These are phyloP conservation scores for Prunella vulgaris DNA, from an alignment of 257 asterid genomes.

Conservation along the genomic window DNA sequence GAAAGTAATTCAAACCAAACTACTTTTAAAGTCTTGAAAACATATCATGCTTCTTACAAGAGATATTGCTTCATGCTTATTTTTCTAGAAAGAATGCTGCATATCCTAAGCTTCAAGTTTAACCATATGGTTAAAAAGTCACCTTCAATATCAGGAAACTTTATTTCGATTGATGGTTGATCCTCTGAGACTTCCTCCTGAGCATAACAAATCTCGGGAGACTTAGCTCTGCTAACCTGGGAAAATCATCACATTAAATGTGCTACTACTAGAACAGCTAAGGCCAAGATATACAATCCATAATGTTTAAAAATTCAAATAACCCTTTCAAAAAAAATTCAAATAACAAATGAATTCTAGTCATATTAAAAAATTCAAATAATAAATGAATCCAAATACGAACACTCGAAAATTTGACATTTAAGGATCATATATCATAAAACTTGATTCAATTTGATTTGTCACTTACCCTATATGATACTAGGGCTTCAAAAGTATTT, in stretches of 20 bases:
- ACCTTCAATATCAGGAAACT: slow-evolving; percentile 45
- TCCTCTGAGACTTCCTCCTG: slow-evolving; percentile 37
- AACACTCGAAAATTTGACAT: neutral
- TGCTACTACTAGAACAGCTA: neutral
- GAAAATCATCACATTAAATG: slow-evolving; percentile 11
- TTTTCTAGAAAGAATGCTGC: neutral
- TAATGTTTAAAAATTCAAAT: too few relatives aligned
- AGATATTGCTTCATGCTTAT: neutral
- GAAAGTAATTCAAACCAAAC: neutral
- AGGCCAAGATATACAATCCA: neutral
- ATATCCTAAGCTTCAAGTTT: neutral
- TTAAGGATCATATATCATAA: neutral
- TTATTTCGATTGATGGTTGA: slow-evolving; percentile 28
- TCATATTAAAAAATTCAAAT: neutral
- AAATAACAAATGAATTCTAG: neutral
- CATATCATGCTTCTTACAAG: neutral
- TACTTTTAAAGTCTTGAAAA: neutral
- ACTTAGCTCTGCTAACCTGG: slow-evolving; percentile 66
- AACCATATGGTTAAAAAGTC: slow-evolving; percentile 3
- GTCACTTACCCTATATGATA: neutral
- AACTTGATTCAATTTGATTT: neutral
- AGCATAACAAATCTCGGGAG: slow-evolving; percentile 35
- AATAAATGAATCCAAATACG: neutral
- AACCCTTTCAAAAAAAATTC: too few relatives aligned
- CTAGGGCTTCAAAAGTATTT: neutral